A percentile compares a stretch with the other conserved stretches of the same genome.
Conservation (phyloP, 345 rosid species). For the Rubroshorea leprosula region DNA sequence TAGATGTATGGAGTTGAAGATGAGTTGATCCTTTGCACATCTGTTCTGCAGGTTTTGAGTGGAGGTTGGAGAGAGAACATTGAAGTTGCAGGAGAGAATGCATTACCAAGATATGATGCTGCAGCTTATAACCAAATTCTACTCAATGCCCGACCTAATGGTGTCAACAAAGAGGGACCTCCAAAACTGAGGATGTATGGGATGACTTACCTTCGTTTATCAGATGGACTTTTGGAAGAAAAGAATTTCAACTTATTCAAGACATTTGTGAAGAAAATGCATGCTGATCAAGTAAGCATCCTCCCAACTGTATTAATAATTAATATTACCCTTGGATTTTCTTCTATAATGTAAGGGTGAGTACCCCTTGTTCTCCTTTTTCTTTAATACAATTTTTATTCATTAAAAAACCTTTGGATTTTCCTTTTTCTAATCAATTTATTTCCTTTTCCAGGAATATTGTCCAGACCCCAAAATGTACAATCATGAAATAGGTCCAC, state of each 20-base stretch:
- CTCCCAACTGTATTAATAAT: no score
- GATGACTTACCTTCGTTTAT: slow-evolving; percentile 64
- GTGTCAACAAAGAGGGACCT: slow-evolving; percentile 43
- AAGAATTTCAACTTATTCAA: slow-evolving; percentile 55
- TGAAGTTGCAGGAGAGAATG: slow-evolving; percentile 86
- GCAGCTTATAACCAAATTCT: slow-evolving; percentile 68
- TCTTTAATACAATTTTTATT: no score
- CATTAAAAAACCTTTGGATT: no score
- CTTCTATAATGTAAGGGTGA: no score
- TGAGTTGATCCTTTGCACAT: slow-evolving; percentile 11
- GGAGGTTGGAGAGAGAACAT: slow-evolving; percentile 67
- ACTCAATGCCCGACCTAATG: slow-evolving; percentile 76
- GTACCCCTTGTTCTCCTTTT: no score
- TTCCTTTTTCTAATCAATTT: neutral
- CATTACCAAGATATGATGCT: slow-evolving; percentile 61
- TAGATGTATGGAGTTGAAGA: no score
- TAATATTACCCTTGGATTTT: no score
- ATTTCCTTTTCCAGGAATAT: slow-evolving; percentile 20
- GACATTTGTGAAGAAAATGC: slow-evolving; percentile 74
- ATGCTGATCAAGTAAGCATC: slow-evolving; percentile 65
- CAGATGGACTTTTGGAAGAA: slow-evolving; percentile 37
- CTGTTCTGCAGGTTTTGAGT: slow-evolving; percentile 57
- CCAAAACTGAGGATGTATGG: slow-evolving; percentile 61
- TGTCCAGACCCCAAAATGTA: slow-evolving; percentile 44
- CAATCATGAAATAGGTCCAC: slow-evolving; percentile 41